phyloP scores from a whole-genome alignment of 805 yeast species.

The Hanseniaspora osmophila region DNA sequence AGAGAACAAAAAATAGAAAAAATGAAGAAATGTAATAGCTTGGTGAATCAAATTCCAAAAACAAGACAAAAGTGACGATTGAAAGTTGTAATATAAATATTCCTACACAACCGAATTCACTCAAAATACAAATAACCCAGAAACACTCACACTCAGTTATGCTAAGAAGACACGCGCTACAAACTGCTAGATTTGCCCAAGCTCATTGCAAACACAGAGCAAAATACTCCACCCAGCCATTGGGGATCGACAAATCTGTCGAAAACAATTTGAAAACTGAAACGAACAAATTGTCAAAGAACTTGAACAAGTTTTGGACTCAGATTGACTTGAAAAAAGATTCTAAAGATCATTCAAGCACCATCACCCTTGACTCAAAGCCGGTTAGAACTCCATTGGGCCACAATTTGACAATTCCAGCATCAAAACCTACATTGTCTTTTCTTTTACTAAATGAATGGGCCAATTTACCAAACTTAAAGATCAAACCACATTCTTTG shows the following conservation, averaged over 20 bases:
- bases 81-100: no score
- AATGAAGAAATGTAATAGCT: no score
- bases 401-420: slow-evolving; percentile 50
- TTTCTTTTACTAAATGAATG: slow-evolving; percentile 75
- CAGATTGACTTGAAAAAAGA: slow-evolving; percentile 31
- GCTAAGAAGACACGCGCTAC: neutral
- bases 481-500: slow-evolving; percentile 61
- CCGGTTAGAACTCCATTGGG: slow-evolving; percentile 81
- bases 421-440: slow-evolving; percentile 46
- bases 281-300: slow-evolving; percentile 55
- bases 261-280: slow-evolving; percentile 45
- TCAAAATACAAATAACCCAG: no score
- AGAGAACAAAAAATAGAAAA: no score
- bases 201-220: neutral
- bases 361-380: slow-evolving; percentile 57
- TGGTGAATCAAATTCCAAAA: neutral
- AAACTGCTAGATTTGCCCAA: neutral
- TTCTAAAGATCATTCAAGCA: slow-evolving; percentile 19
- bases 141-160: neutral
- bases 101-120: no score
- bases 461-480: slow-evolving; percentile 53
- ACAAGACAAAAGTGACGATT: no score
- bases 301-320: slow-evolving; percentile 71
- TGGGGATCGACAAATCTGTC: slow-evolving; percentile 24
- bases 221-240: slow-evolving; percentile 7